phyloP scores from a whole-genome alignment of 495 filamentous ascomycete genomes.

The Aspergillus bertholletiae region DNA sequence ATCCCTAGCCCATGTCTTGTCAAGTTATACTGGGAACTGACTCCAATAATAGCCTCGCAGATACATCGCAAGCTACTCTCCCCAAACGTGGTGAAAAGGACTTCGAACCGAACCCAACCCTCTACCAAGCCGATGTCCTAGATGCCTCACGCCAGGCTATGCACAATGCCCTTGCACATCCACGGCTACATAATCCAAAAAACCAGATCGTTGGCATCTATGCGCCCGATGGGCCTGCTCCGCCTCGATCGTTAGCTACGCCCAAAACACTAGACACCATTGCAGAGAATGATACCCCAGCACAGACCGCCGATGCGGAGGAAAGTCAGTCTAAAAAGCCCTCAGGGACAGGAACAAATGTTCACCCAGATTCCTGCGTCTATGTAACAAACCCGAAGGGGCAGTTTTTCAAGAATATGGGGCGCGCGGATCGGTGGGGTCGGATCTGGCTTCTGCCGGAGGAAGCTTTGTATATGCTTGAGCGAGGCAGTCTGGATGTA shows the following conservation, averaged over 20 bases:
- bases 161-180: constrained; percentile 77
- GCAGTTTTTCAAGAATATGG: constrained; percentile 54
- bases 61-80: constrained; percentile 40
- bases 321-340: constrained; percentile 19
- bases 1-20: not conserved
- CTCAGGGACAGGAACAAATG: constrained; percentile 16
- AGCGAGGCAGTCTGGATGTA: constrained; percentile 80
- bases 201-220: constrained; percentile 53
- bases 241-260: constrained; percentile 11
- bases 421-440: constrained; percentile 52
- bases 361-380: constrained; percentile 38
- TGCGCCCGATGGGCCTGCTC: constrained; percentile 34
- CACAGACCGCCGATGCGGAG: constrained; percentile 24
- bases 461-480: constrained; percentile 83
- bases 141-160: constrained; percentile 82
- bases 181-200: constrained; percentile 60
- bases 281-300: constrained; percentile 14
- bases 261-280: constrained; percentile 8
- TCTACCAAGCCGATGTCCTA: constrained; percentile 70
- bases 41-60: constrained; percentile 23
- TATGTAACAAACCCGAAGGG: constrained; percentile 46
- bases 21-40: constrained; percentile 3
- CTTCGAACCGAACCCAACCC: constrained; percentile 89
- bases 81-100: constrained; percentile 90
- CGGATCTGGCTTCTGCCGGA: constrained; percentile 84